Evolutionary conservation across 257 asterid species (phyloP).

Genomic region (Solanum corneliomulleri): DNA sequence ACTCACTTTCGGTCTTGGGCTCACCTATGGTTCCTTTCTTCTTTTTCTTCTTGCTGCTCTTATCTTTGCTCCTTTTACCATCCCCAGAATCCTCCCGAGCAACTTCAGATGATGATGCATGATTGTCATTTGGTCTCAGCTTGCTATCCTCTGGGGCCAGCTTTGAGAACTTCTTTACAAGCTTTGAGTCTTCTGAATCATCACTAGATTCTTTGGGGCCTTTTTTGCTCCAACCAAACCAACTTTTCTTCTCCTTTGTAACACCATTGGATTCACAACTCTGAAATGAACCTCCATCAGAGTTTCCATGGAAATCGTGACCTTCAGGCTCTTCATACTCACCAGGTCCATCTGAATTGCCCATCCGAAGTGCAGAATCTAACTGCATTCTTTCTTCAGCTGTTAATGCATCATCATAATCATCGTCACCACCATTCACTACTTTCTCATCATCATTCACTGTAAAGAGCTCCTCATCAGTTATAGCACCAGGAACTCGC

Average conservation of each 20-base stretch:
- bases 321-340: slow-evolving; percentile 72
- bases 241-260: slow-evolving; percentile 75
- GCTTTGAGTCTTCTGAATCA: slow-evolving; percentile 70
- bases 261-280: slow-evolving; percentile 68
- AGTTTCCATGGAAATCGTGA: slow-evolving; percentile 58
- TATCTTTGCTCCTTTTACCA: slow-evolving; percentile 68
- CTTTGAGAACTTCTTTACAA: slow-evolving; percentile 67
- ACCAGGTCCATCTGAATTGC: slow-evolving; percentile 46
- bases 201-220: slow-evolving; percentile 63
- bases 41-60: slow-evolving; percentile 81
- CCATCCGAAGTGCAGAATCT: slow-evolving; percentile 86
- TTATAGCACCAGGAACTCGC: slow-evolving; percentile 99
- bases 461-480: slow-evolving; percentile 88
- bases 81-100: slow-evolving; percentile 60
- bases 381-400: slow-evolving; percentile 90
- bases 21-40: slow-evolving; percentile 40
- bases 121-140: slow-evolving; percentile 47
- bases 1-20: slow-evolving; percentile 49
- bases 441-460: slow-evolving; percentile 71
- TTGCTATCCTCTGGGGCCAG: slow-evolving; percentile 66
- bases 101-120: slow-evolving; percentile 57
- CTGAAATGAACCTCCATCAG: slow-evolving; percentile 54
- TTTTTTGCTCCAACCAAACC: slow-evolving; percentile 93
- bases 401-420: slow-evolving; percentile 77
- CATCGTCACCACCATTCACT: slow-evolving; percentile 50